Base-by-base conservation (phyloP, 179 eudicot genomes). In the Carnegiea gigantea region DNA sequence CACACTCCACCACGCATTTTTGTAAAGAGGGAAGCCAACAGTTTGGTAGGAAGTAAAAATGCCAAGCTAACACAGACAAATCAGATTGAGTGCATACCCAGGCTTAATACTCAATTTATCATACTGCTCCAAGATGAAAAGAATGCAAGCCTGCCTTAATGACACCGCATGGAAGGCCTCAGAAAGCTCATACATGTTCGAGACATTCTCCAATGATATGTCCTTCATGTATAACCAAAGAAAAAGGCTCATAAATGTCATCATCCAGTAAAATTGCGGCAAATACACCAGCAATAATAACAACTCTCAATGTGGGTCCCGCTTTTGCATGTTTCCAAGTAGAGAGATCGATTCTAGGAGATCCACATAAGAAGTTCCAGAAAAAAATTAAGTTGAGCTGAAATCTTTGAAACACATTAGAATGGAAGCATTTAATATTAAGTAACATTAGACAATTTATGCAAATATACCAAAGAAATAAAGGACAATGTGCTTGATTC, bases 111-210 rank as follows among this genome's bases (percentile, higher is more conserved):
- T 85, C 77, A 93, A 79, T 84, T 89, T 90, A 83, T 92, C 98
- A 23, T 85, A 91, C 75, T 91, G 91, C 87, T 93, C 92, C 89
- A 93, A 86, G 75, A 90, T 88, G 84, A 92, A 92, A 64, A 90
- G 84, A 79, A 93, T 89, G 83, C 94, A 91, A 72, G 92, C 85
- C 76, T 91, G 91, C 84, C 91, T 88, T 75, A 95, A 84, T 38
- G 97, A 90, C 46, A 80, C 79, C 30, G 98, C 97, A 77, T 95
- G 90, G 73, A 89, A 92, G 44, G 93, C 90, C 88, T 93, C 98
- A 7, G 98, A 93, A 73, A 95, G 83, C 78, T 92, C 98, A 15
- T 86, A 93, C 96, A 95, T 92, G 75, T 85, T 77, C 9, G 91
- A 83, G 48, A 95, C 93, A 70, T 93, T 95, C 68, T 95, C 95